Evolutionary conservation across 768 basidiomycete species (phyloP).

Genomic region (Kwoniella mangroviensis): DNA sequence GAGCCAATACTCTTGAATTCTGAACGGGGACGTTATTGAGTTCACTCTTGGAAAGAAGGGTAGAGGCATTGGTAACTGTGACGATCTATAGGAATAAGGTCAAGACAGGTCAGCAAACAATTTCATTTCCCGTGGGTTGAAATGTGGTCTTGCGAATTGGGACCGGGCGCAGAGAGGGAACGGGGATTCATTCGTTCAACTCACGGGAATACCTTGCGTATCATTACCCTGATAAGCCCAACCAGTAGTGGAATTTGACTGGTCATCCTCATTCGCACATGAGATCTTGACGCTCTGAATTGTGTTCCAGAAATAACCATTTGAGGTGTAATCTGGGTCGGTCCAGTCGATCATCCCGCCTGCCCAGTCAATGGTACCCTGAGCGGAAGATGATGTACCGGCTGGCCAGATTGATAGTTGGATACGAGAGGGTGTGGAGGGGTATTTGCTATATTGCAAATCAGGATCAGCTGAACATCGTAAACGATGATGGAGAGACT

Average conservation of each 20-base stretch:
- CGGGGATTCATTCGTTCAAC: background rate
- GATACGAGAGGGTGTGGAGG: slow-evolving; percentile 76
- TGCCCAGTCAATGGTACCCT: slow-evolving; percentile 77
- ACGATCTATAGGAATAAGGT: slow-evolving; percentile 1
- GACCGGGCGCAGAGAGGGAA: too few species aligned
- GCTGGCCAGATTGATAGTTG: slow-evolving; percentile 85
- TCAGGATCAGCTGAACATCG: background rate
- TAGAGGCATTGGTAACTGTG: slow-evolving; percentile 18
- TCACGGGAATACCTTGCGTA: slow-evolving; percentile 33
- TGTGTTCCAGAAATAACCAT: slow-evolving; percentile 61
- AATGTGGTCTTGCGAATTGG: too few species aligned
- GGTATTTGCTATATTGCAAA: slow-evolving; percentile 62
- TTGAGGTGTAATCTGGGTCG: slow-evolving; percentile 74
- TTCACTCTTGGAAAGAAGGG: slow-evolving; percentile 16
- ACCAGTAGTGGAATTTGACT: slow-evolving; percentile 28
- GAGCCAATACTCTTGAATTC: background rate
- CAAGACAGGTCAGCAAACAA: background rate
- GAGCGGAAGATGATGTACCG: slow-evolving; percentile 67
- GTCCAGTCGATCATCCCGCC: slow-evolving; percentile 82
- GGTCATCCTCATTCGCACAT: slow-evolving; percentile 38
- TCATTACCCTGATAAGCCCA: slow-evolving; percentile 42
- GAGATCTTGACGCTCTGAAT: slow-evolving; percentile 48
- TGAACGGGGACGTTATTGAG: background rate
- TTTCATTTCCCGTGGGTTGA: too few species aligned
- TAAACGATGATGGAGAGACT: background rate